A percentile compares a stretch with the other conserved stretches of the same genome.
These are phyloP conservation scores for Physcomitrellopsis africana DNA, from an alignment of 225 moss, liverwort and hornwort species.

Conservation along the genomic window DNA sequence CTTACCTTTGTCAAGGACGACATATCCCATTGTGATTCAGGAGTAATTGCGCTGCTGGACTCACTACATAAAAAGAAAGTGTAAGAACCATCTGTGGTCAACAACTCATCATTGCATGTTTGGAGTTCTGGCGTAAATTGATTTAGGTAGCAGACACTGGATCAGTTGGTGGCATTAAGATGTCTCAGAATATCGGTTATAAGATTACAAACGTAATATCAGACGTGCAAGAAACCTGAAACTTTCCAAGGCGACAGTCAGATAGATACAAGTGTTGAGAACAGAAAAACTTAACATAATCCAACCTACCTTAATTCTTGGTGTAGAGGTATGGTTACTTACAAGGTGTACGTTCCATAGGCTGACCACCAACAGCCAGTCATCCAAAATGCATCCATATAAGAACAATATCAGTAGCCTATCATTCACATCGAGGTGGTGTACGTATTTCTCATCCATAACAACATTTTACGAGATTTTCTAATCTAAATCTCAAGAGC, in stretches of 20 bases:
- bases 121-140: background rate
- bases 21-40: conserved; percentile 77
- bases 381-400: conserved; percentile 30
- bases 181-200: conserved; percentile 3
- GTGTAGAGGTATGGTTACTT: conserved; percentile 36
- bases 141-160: background rate
- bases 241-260: conserved; percentile 5
- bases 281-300: conserved; percentile 9
- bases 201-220: conserved; percentile 4
- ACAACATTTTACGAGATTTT: conserved; percentile 6
- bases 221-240: conserved; percentile 5
- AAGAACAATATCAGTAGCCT: conserved; percentile 22
- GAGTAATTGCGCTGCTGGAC: conserved; percentile 62
- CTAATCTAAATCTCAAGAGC: background rate
- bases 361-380: conserved; percentile 47
- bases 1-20: conserved; percentile 76
- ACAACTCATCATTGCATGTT: background rate
- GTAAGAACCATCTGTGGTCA: conserved; percentile 11
- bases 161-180: background rate
- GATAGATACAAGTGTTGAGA: background rate
- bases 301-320: conserved; percentile 11
- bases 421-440: background rate
- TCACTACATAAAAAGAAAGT: conserved; percentile 50
- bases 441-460: background rate
- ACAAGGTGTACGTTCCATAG: conserved; percentile 81